Evolutionary conservation across 129 eudicot species (phyloP), one percentile per base, ranked within the genome.

Genomic region (Tagetes patula): DNA sequence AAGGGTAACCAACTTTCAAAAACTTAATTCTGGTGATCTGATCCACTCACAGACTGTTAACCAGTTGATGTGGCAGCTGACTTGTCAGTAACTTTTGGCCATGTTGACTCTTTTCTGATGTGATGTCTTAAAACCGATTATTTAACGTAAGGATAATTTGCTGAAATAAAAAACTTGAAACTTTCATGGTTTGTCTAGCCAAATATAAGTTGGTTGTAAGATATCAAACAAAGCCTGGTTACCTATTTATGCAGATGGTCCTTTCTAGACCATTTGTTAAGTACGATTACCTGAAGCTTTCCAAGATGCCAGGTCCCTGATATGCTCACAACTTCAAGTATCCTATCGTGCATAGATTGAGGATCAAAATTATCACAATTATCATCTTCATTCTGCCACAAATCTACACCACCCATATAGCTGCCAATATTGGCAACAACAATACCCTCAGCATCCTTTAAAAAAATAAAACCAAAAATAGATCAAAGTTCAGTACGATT

Each of bases 351-450:
- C 96, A 93, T 89, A 34, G 98, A 93, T 61, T 93, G 98, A 74
- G 98, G 98, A 80, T 93, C 96, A 82, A 93, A 88, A 71, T 87
- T 93, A 67, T 90, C 96, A 39, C 76, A 88, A 34, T 73, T 87
- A 62, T 93, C 98, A 84, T 93, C 98, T 77, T 93, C 98, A 83
- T 93, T 90, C 66, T 90, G 96, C 98, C 98, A 93, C 84, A 93
- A 84, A 77, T 93, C 98, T 70, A 93, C 98, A n/a, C 98, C 98
- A n/a, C 98, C 98, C 98, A 93, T 93, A 63, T 93, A 93, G 81
- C 98, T 93, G 55, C 98, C 98, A 61, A 93, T 93, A 74, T 93
- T 93, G 27, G 91, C 96, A 59, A 93, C 98, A 70, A 93, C 96
- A 75, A 93, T 90, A 78, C 98, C 98, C 80, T 93, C 98, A 0